Evolutionary conservation across 805 yeast genomes (phyloP).

Genomic region (Saccharomycopsis guyanensis): DNA sequence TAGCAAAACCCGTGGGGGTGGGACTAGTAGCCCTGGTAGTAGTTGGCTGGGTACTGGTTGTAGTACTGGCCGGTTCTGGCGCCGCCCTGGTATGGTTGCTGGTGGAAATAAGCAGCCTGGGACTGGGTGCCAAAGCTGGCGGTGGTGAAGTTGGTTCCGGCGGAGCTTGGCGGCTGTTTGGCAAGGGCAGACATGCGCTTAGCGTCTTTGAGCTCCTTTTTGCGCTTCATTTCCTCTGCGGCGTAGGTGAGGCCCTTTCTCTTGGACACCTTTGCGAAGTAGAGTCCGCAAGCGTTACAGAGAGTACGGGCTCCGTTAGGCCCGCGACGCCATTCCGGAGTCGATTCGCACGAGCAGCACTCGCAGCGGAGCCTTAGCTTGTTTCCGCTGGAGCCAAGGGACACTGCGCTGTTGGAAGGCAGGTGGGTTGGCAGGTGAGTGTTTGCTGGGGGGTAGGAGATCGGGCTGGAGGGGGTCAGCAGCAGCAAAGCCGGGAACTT

Average conservation of each 20-base stretch:
- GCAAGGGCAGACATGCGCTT: slow-evolving; percentile 4
- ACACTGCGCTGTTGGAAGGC: neutral
- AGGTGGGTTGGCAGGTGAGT: neutral
- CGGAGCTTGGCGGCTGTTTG: too few relatives aligned
- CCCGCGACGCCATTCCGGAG: slow-evolving; percentile 84
- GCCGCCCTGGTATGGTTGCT: neutral
- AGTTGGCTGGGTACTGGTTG: neutral
- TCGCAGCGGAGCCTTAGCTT: slow-evolving; percentile 27
- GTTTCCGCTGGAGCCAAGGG: neutral
- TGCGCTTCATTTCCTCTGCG: slow-evolving; percentile 32
- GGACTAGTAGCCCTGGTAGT: neutral
- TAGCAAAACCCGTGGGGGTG: too few relatives aligned
- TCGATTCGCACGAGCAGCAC: slow-evolving; percentile 46
- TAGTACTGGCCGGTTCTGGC: neutral
- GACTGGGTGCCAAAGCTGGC: neutral
- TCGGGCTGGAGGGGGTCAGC: slow-evolving; percentile 5
- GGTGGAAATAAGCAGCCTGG: neutral
- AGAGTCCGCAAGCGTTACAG: slow-evolving; percentile 80
- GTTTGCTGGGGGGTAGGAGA: neutral
- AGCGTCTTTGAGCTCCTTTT: slow-evolving; percentile 15
- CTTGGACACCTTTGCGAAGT: slow-evolving; percentile 59
- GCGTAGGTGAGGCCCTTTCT: slow-evolving; percentile 48
- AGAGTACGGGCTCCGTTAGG: slow-evolving; percentile 70
- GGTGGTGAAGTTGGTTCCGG: neutral
- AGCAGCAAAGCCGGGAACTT: neutral